Base-by-base conservation (phyloP, 352 stramenopile genomes). In the Aphanomyces astaci region DNA sequence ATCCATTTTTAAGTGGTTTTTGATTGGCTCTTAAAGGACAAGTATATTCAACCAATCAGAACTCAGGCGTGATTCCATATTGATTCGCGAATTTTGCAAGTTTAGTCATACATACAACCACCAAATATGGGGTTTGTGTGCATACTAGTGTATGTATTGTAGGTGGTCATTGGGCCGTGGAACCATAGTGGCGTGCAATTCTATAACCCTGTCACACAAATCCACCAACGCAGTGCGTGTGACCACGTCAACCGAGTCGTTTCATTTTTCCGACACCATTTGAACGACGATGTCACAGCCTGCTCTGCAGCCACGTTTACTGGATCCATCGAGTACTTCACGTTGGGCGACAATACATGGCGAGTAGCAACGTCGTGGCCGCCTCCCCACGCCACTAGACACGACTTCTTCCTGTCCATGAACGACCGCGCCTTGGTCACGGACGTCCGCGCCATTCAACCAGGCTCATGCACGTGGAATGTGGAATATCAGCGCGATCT, bases 161-260 rank as follows among this genome's bases (percentile, higher is more conserved):
- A 59, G 39, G 56, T 65, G 36, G n/a, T 65, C 0, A 36, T 65
- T 19, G 56, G 56, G 24, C 56, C 56, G 10, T 65, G 56, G 56
- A 65, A 65, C n/a, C 56, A 65, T 19, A 39, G 32, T 25, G 56
- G 56, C n/a, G 32, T 65, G 11, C 56, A 39, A 17, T 65, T 65
- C 17, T 65, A 30, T 11, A 53, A 65, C 48, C 32, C 39, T 4
- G 32, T 53, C 22, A 53, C 56, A n/a, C 36, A 65, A 22, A 7
- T 7, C 15, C 28, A 11, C 22, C 36, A 65, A 53, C 32, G 3
- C 31, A 65, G 2, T 65, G 36, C 36, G 56, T n/a, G n/a, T n/a
- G n/a, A 51, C 39, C 56, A 65, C 56, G 19, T 65, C 24, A 39
- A 11, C 24, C 56, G 31, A 2, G 40, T 65, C 2, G 22, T 65